Evolutionary conservation across 257 asterid genomes (phyloP).

Genomic region (Buddleja alternifolia): DNA sequence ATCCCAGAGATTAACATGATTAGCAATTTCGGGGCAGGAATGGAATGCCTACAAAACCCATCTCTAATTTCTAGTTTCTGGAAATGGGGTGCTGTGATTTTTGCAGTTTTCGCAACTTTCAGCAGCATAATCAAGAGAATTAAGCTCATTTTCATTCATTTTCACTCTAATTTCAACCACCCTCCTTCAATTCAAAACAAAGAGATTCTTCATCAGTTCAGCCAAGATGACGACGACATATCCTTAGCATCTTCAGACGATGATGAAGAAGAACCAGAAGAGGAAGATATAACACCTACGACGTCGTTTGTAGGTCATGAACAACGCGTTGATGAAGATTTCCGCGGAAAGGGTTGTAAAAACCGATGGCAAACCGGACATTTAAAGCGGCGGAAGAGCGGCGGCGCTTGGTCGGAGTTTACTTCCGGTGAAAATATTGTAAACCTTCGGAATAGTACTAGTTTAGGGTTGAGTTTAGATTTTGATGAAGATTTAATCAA

Average conservation of each 20-base stretch:
- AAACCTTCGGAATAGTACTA: conserved; percentile 88
- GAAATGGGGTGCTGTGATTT: conserved; percentile 89
- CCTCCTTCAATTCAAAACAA: conserved; percentile 50
- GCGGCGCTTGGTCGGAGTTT: conserved; percentile 53
- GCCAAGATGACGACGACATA: conserved; percentile 56
- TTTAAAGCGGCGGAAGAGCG: conserved; percentile 37
- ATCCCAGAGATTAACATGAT: conserved; percentile 70
- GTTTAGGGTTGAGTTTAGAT: conserved; percentile 63
- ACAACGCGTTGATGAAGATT: conserved; percentile 42
- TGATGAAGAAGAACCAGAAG: conserved; percentile 29
- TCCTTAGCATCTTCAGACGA: conserved; percentile 52
- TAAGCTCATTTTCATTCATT: conserved; percentile 53
- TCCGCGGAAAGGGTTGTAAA: conserved; percentile 48
- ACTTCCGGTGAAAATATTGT: conserved; percentile 69
- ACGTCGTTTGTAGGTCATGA: conserved; percentile 35
- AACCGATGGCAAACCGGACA: conserved; percentile 43
- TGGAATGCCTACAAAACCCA: conserved; percentile 72
- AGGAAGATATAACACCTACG: conserved; percentile 34
- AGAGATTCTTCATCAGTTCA: conserved; percentile 46
- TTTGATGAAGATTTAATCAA: conserved; percentile 57
- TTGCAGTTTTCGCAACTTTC: conserved; percentile 70
- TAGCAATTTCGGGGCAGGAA: conserved; percentile 69
- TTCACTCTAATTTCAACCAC: conserved; percentile 42
- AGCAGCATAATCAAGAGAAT: conserved; percentile 57
- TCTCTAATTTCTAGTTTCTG: conserved; percentile 49